Conservation (phyloP, 345 rosid species). For the Luvunga scandens region DNA sequence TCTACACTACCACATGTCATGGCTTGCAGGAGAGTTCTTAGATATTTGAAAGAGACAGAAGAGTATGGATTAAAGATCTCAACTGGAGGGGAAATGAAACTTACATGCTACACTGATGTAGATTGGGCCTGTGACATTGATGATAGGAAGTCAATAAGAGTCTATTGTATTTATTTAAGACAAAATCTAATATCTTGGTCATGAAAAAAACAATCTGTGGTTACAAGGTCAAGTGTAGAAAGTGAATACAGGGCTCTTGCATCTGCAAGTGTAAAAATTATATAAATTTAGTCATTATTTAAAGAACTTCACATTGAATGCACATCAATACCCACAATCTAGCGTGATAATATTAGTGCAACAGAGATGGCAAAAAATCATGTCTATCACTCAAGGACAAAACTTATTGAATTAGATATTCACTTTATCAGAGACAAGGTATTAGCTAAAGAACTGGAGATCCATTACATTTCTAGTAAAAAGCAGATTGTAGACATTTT, state of each 20-base stretch:
- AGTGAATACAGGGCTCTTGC: neutral
- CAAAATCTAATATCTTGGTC: too few species aligned
- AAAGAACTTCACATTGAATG: neutral
- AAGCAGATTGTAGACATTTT: too few species aligned
- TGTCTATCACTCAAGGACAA: neutral
- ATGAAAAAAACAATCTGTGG: too few species aligned
- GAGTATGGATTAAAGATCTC: too few species aligned
- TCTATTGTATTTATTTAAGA: too few species aligned
- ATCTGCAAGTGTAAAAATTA: neutral
- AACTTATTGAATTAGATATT: neutral
- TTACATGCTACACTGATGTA: neutral
- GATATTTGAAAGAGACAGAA: neutral
- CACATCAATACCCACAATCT: neutral
- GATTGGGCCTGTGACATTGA: neutral
- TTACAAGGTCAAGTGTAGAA: neutral
- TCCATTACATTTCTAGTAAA: too few species aligned
- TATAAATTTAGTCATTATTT: neutral
- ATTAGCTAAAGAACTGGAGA: too few species aligned
- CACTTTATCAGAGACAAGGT: neutral
- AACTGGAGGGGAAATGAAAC: too few species aligned
- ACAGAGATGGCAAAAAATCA: accelerated
- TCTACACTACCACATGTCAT: neutral
- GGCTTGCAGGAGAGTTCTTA: neutral
- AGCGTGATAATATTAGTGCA: neutral
- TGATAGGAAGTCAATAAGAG: too few species aligned